These are phyloP conservation scores for Arachnopeziza araneosa DNA, from an alignment of 2,329 filamentous ascomycete genomes.

Conservation along the genomic window DNA sequence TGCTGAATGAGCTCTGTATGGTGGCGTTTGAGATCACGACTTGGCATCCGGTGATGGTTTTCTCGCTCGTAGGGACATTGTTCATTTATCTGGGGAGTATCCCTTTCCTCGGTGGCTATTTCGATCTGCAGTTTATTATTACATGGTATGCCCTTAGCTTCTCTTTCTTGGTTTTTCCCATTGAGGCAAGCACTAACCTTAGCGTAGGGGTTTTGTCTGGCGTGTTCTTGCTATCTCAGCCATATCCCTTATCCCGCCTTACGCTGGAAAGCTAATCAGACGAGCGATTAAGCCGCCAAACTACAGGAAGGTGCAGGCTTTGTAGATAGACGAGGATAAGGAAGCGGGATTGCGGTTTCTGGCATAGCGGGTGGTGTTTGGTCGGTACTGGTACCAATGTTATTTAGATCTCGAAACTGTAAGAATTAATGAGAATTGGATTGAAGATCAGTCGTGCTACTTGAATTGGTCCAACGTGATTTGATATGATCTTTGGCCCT, in stretches of 20 bases:
- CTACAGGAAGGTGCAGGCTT: slow-evolving; percentile 84
- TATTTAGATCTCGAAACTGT: not conserved
- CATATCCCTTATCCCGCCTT: slow-evolving; percentile 79
- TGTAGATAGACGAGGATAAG: slow-evolving; percentile 25
- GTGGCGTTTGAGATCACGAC: slow-evolving; percentile 94
- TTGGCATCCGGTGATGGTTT: slow-evolving; percentile 91
- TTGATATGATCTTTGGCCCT: too few relatives aligned
- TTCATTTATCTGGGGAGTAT: slow-evolving; percentile 74
- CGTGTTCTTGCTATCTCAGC: slow-evolving; percentile 73
- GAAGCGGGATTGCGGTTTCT: not conserved
- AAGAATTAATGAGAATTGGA: not conserved
- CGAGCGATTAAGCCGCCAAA: slow-evolving; percentile 85
- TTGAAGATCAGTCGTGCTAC: not conserved
- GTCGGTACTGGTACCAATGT: not conserved
- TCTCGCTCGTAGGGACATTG: slow-evolving; percentile 76
- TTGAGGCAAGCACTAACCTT: not conserved
- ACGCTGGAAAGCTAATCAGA: slow-evolving; percentile 77
- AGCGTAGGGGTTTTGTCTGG: slow-evolving; percentile 74
- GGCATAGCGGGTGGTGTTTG: not conserved
- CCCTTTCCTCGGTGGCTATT: slow-evolving; percentile 85
- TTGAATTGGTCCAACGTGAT: too few relatives aligned
- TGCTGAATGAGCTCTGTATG: slow-evolving; percentile 95
- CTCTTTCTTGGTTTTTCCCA: not conserved
- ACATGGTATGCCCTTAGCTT: slow-evolving; percentile 49
- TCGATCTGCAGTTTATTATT: slow-evolving; percentile 74